These are phyloP conservation scores for Globisporangium echinulatum DNA, from an alignment of 352 stramenopile species.

Conservation along the genomic window DNA sequence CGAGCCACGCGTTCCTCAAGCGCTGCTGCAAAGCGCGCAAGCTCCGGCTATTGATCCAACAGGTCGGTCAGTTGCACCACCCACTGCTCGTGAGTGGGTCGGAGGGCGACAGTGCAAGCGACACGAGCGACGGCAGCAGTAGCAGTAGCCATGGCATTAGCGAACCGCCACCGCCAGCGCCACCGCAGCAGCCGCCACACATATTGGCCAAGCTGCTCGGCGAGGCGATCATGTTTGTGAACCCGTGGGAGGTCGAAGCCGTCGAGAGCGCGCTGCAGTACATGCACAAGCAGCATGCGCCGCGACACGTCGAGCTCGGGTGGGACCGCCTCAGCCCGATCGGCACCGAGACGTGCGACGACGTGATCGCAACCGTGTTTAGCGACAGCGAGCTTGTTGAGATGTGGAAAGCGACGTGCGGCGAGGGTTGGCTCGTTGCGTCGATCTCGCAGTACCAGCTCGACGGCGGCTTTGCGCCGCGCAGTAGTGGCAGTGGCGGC, in stretches of 20 bases:
- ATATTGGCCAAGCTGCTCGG: constrained; percentile 18
- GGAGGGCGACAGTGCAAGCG: neutral
- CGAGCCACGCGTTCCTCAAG: constrained; percentile 50
- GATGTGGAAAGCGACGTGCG: constrained; percentile 69
- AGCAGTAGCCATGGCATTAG: neutral
- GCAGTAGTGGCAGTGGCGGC: neutral
- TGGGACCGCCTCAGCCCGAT: constrained; percentile 70
- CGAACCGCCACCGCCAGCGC: neutral
- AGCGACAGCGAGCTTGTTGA: constrained; percentile 48
- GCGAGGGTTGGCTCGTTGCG: constrained; percentile 76
- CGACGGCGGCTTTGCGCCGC: constrained; percentile 41
- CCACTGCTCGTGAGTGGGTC: constrained; percentile 40
- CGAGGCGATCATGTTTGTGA: constrained; percentile 79
- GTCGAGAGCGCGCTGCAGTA: constrained; percentile 50
- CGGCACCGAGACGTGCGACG: constrained; percentile 54
- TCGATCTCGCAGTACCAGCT: constrained; percentile 75
- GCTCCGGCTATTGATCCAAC: constrained; percentile 55
- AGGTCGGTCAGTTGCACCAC: constrained; percentile 34
- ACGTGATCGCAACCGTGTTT: constrained; percentile 55
- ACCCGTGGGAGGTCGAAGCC: constrained; percentile 78
- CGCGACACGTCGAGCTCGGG: constrained; percentile 62
- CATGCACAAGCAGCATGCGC: constrained; percentile 41
- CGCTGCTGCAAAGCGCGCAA: constrained; percentile 74
- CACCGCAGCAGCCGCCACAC: neutral
- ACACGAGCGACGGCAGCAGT: neutral